Evolutionary conservation across 192 early-diverging fungal genomes (phyloP), one percentile per base, ranked within the genome.

Genomic region (Linnemannia hyalina): DNA sequence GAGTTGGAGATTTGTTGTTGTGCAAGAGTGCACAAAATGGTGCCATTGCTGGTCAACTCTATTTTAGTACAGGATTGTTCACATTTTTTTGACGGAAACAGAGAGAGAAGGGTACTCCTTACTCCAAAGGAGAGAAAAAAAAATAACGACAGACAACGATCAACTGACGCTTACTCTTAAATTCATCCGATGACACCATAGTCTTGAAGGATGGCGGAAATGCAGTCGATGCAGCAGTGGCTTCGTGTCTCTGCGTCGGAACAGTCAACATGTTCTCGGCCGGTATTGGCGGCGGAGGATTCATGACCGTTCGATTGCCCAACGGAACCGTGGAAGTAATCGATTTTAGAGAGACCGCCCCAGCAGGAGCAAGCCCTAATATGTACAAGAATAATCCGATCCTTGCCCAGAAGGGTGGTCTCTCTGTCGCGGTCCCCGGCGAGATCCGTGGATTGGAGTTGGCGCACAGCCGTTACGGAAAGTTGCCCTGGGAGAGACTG

Each of bases 201-300:
- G 92, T 95, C 7, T 88, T 99, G 54, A 94, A 94, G 82, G 92
- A 95, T 22, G 96, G 96, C 74, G 98, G 98, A 52, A 96, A 93
- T 49, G 97, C 98, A 4, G 93, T 97, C 1, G 98, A 99, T 88
- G 94, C 96, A 1, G 94, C 96, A 18, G 93, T 99, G 54, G 97
- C 97, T 4, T 91, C 97, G 49, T 91, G 95, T 13, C 90, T 97
- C 23, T 98, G 97, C 80, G 91, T 97, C 74, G 98, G 97, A 63
- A 92, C 95, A n/a, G 93, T 97, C 35, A 95, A 98, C 82, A 94
- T 91, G 60, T 97, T 97, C 88, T 94, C 95, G 22, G 93, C 94
- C 26, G 98, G 98, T 42, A 96, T 99, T 71, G 97, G 98, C 54
- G 97, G 98, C 15, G 98, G 98, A 40, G 98, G 98, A 9, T 98